Base-by-base conservation (phyloP, 2,329 filamentous ascomycete species). In the Fusarium newnesense region DNA sequence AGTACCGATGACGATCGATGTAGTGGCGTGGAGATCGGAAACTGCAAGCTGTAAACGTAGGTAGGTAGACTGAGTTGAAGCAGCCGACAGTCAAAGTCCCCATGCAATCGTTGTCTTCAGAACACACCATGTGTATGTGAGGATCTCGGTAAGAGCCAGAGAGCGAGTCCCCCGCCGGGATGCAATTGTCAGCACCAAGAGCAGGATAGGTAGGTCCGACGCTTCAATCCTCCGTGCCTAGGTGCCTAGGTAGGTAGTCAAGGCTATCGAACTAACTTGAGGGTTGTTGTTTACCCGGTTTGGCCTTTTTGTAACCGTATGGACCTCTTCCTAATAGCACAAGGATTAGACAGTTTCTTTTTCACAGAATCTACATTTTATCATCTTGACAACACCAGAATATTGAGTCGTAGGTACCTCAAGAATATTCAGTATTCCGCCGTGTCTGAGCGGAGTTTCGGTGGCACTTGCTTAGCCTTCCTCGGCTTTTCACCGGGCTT, bases 1-100 rank as follows among this genome's bases (percentile, higher is more conserved):
- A 77, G 57, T 77, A 68, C 72, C 61, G 74, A 77, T 73, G 74
- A 77, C 70, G 75, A 77, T 76, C 72, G 66, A 74, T 76, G 72
- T 63, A 66, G 74, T 75, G 72, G 73, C 67, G 75, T 77, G 75
- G 75, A 67, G 73, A 70, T 56, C 13, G 19, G 52, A 44, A 46
- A 44, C 52, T 43, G 46, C 50, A 47, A 26, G 54, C 42, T 69
- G 40, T 30, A 63, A 50, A 34, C 37, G 9, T 7, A 7, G 7
- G 28, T 30, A 30, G 9, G n/a, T 40, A 30, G 28, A 18, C 61
- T 42, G 42, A 12, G 43, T 53, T 50, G 61, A 56, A 53, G 26
- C 64, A 60, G 69, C 71, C 69, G 64, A 74, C 67, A 71, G 67
- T 66, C 49, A 54, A 67, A 59, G 52, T 71, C 32, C 67, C 66